These are phyloP conservation scores for Komagataella pastoris DNA, from an alignment of 805 yeast genomes.

Conservation along the genomic window DNA sequence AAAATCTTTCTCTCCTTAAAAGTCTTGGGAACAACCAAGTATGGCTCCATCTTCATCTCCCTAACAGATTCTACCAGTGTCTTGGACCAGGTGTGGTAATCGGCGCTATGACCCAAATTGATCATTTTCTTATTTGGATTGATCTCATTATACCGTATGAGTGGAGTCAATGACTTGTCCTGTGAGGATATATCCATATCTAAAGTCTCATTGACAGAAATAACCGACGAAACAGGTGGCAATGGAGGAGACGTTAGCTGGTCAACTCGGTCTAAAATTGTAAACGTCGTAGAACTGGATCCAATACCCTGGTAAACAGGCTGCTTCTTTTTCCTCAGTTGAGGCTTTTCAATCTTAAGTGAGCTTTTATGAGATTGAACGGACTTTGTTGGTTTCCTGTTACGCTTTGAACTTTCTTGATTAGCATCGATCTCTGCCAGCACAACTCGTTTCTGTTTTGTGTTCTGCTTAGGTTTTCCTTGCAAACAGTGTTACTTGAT, in stretches of 20 bases:
- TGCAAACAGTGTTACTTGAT: background rate
- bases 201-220: background rate
- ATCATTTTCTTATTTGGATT: background rate
- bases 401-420: background rate
- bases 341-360: background rate
- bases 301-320: background rate
- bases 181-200: background rate
- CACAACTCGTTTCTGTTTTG: background rate
- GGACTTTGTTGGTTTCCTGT: background rate
- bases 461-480: background rate
- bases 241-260: background rate
- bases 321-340: background rate
- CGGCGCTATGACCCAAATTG: background rate
- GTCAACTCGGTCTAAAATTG: background rate
- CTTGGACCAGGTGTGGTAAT: background rate
- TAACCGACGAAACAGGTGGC: background rate
- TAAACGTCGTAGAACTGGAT: background rate
- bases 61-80: background rate
- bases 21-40: background rate
- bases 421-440: background rate
- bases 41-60: background rate
- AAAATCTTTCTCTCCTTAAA: background rate
- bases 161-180: background rate
- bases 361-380: background rate
- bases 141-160: background rate